Evolutionary conservation across 192 early-diverging fungal species (phyloP).

Genomic region (Linnemannia zychae): DNA sequence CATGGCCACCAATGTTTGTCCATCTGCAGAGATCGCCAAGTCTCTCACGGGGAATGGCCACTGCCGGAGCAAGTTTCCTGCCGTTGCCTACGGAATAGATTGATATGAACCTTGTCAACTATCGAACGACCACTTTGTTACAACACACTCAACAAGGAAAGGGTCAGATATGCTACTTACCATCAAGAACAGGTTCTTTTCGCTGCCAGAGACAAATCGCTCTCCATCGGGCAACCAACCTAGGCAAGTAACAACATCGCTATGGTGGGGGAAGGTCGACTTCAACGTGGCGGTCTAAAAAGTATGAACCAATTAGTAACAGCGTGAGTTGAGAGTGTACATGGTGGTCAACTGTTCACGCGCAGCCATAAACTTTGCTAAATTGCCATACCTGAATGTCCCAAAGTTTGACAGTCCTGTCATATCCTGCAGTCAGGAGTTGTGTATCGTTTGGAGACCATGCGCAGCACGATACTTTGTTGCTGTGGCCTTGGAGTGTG

Average conservation of each 20-base stretch:
- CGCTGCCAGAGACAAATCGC: slow-evolving; percentile 90
- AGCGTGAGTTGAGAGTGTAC: not conserved
- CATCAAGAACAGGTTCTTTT: slow-evolving; percentile 85
- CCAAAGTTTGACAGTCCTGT: slow-evolving; percentile 88
- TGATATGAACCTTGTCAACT: not conserved
- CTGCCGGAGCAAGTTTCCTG: slow-evolving; percentile 69
- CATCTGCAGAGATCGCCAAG: slow-evolving; percentile 74
- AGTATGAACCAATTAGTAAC: not conserved
- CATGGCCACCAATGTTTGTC: slow-evolving; percentile 67
- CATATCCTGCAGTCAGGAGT: slow-evolving; percentile 86
- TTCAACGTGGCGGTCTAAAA: slow-evolving; percentile 72
- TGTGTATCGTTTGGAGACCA: slow-evolving; percentile 91
- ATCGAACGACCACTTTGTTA: not conserved
- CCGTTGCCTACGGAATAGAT: slow-evolving; percentile 3
- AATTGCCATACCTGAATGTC: slow-evolving; percentile 68
- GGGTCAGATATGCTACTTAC: slow-evolving; percentile 44
- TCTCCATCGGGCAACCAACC: slow-evolving; percentile 90
- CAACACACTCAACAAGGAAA: not conserved
- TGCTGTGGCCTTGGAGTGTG: slow-evolving; percentile 72
- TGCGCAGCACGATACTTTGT: slow-evolving; percentile 84
- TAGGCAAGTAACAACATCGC: slow-evolving; percentile 84
- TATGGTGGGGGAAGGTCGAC: slow-evolving; percentile 76
- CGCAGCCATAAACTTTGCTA: not conserved
- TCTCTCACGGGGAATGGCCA: slow-evolving; percentile 68
- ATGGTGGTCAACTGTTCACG: not conserved